A percentile compares a stretch with the other conserved stretches of the same genome.
phyloP scores from a whole-genome alignment of 805 yeast genomes.

The Yarrowia sp. region DNA sequence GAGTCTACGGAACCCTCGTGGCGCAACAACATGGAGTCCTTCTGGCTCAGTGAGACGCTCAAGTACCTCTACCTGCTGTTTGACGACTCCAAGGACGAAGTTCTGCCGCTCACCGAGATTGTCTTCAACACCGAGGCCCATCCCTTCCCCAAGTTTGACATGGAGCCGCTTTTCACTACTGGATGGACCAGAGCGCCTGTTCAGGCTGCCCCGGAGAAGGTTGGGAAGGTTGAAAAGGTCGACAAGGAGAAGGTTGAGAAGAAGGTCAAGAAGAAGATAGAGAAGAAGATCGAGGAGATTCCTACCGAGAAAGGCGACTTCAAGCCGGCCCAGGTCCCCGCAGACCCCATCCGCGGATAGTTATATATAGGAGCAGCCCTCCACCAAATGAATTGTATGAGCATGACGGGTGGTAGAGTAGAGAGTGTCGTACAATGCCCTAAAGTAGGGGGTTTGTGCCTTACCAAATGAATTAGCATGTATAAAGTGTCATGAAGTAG shows the following conservation, averaged over 20 bases:
- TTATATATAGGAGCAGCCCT: too few relatives aligned
- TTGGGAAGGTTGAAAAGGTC: not conserved
- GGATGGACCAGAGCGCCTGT: slow-evolving; percentile 48
- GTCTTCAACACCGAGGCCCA: slow-evolving; percentile 94
- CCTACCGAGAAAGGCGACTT: not conserved
- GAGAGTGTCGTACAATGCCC: too few relatives aligned
- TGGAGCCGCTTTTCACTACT: slow-evolving; percentile 52
- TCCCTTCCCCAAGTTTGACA: slow-evolving; percentile 74
- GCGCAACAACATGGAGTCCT: slow-evolving; percentile 80
- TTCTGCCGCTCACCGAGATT: slow-evolving; percentile 62
- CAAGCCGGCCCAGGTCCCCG: slow-evolving; percentile 12
- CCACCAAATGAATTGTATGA: too few relatives aligned
- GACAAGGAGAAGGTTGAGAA: not conserved
- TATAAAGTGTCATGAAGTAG: too few relatives aligned
- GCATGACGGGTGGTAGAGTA: too few relatives aligned
- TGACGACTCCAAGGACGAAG: slow-evolving; percentile 45
- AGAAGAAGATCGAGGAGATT: not conserved
- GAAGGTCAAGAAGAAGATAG: too few relatives aligned
- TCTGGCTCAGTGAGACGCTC: slow-evolving; percentile 92
- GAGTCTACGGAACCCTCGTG: slow-evolving; percentile 51
- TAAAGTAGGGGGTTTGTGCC: too few relatives aligned
- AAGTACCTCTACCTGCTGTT: slow-evolving; percentile 79
- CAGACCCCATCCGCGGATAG: slow-evolving; percentile 3
- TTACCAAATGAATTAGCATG: too few relatives aligned
- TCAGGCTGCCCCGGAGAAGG: not conserved